phyloP scores from a whole-genome alignment of 352 stramenopile species.

The Phytophthora boehmeriae region DNA sequence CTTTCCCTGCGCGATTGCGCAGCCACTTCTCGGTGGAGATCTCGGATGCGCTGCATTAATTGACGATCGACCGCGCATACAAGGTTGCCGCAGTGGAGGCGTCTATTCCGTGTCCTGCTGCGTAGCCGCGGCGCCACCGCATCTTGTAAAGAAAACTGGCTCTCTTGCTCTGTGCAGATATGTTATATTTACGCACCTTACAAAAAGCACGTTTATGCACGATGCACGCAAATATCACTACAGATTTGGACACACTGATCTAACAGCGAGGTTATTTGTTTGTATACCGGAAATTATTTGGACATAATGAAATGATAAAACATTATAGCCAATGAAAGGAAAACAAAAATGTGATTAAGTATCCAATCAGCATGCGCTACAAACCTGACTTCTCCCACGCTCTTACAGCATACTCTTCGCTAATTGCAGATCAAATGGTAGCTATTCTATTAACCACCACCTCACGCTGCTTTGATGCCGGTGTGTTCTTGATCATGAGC shows the following conservation, averaged over 20 bases:
- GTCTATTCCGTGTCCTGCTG: too few species aligned
- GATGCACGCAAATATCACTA: too few species aligned
- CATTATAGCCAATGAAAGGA: conserved; percentile 6
- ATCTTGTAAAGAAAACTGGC: too few species aligned
- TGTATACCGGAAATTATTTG: not conserved
- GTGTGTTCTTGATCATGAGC: not conserved
- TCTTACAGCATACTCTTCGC: not conserved
- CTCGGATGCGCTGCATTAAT: too few species aligned
- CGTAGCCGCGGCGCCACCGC: too few species aligned
- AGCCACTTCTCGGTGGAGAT: too few species aligned
- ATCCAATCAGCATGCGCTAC: not conserved
- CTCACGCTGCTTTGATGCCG: not conserved
- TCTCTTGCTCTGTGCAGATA: too few species aligned
- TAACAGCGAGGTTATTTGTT: conserved; percentile 2
- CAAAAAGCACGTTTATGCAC: too few species aligned
- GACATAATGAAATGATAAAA: conserved; percentile 5
- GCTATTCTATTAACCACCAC: not conserved
- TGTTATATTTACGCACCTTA: too few species aligned
- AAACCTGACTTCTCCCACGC: conserved; percentile 19
- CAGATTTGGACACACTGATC: conserved; percentile 10
- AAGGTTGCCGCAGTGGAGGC: too few species aligned
- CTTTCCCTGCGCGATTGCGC: too few species aligned
- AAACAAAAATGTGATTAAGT: not conserved
- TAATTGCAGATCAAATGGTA: not conserved
- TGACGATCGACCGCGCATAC: too few species aligned